Conservation (phyloP, 192 early-diverging fungal genomes). For the Backusella australiensis region DNA sequence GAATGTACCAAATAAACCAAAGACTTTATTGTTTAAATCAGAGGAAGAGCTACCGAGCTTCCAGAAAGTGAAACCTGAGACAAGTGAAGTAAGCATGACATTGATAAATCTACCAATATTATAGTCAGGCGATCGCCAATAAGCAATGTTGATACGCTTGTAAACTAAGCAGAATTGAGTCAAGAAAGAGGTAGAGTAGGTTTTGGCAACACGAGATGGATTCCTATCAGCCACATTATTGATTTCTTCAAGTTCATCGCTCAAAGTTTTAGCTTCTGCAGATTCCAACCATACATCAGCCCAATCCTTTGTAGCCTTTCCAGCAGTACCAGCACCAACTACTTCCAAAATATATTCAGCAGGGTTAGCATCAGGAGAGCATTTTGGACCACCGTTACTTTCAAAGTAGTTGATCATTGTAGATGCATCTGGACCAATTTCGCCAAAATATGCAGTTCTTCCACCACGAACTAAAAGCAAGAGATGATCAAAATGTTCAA, state of each 20-base stretch:
- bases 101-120: conserved; percentile 70
- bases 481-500: conserved; percentile 82
- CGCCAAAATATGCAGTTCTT: conserved; percentile 79
- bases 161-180: conserved; percentile 60
- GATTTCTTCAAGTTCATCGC: conserved; percentile 53
- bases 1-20: conserved; percentile 69
- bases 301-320: conserved; percentile 61
- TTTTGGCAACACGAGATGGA: conserved; percentile 26
- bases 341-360: conserved; percentile 86
- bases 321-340: conserved; percentile 65
- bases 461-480: conserved; percentile 79
- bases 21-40: conserved; percentile 69
- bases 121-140: conserved; percentile 73
- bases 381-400: conserved; percentile 63
- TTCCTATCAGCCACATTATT: conserved; percentile 30
- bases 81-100: conserved; percentile 53
- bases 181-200: conserved; percentile 45
- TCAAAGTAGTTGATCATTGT: conserved; percentile 74
- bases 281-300: conserved; percentile 68
- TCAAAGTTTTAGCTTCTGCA: conserved; percentile 37
- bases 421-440: conserved; percentile 66
- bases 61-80: conserved; percentile 75
- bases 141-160: conserved; percentile 58
- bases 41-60: conserved; percentile 50
- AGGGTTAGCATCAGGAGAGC: conserved; percentile 67